Evolutionary conservation across 345 rosid genomes (phyloP), one percentile per base, ranked within the genome.

Genomic region (Schrenkiella parvula): DNA sequence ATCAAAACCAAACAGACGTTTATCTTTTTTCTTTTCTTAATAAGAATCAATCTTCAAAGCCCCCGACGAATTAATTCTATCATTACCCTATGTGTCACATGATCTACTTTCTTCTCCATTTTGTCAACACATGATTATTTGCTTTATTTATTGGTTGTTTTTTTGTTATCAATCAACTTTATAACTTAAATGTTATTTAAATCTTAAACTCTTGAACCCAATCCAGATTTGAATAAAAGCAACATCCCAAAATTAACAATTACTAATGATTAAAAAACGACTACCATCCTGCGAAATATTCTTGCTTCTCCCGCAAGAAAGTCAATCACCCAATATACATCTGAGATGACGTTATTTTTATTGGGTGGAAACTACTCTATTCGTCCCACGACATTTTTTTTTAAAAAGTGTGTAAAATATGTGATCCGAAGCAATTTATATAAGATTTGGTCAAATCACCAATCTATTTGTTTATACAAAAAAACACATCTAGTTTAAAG

Each of bases 391-490:
- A 54, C 8, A 51, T 6, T 7, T n/a, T n/a, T n/a, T n/a, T n/a
- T 12, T 15, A 53, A 18, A 12, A 15, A 34, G 3, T 35, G 32
- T 17, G 2, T 18, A 56, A 46, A 48, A 31, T 57, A 74, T 72
- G 78, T 74, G 65, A 64, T 64, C 23, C 9, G 50, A 55, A 55
- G 64, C 58, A 44, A 52, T 63, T 41, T 21, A 47, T 44, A 66
- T 66, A 13, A 66, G 56, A 68, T 68, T 31, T 68, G 56, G 79
- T 75, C 79, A 75, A 67, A 60, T 67, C 68, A 41, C 5, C 21
- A 59, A 57, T 38, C 68, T 31, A 48, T 47, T 66, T 74, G 60
- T 66, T 66, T 58, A 66, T 50, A 13, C 19, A 4, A 74, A 12
- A 74, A 18, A 38, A 12, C 4, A 67, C 41, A 59, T 3, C n/a